These are phyloP conservation scores for Ustulina deusta DNA, from an alignment of 2,329 filamentous ascomycete species.

Conservation along the genomic window DNA sequence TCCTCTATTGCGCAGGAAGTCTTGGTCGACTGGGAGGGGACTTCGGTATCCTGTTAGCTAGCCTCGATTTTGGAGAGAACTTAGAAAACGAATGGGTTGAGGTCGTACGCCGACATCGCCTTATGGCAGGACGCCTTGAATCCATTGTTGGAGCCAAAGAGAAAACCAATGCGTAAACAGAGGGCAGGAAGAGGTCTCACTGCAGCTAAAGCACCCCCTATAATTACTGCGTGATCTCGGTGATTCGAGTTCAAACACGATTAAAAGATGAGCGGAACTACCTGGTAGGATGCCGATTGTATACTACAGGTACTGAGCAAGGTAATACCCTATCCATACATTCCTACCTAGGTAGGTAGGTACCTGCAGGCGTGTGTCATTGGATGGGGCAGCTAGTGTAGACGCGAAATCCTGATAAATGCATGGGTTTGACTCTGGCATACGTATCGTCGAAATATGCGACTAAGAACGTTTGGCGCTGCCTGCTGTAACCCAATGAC, in stretches of 20 bases:
- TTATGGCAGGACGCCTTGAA: slow-evolving; percentile 83
- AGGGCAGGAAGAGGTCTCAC: slow-evolving; percentile 26
- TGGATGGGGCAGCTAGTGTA: neutral
- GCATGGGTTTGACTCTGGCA: slow-evolving; percentile 11
- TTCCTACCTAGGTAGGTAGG: neutral
- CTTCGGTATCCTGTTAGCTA: slow-evolving; percentile 88
- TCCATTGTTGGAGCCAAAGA: slow-evolving; percentile 70
- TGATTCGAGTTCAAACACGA: neutral
- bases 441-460: slow-evolving; percentile 6
- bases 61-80: slow-evolving; percentile 59
- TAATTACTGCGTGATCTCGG: neutral
- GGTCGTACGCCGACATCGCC: slow-evolving; percentile 86
- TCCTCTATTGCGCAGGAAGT: slow-evolving; percentile 92
- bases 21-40: slow-evolving; percentile 90
- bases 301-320: slow-evolving; percentile 8
- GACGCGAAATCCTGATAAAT: slow-evolving; percentile 8
- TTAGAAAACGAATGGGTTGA: slow-evolving; percentile 83
- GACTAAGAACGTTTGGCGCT: slow-evolving; percentile 9
- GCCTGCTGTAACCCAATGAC: slow-evolving; percentile 28
- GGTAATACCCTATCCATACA: too few species aligned
- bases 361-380: neutral
- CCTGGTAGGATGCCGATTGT: neutral
- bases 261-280: neutral
- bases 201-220: slow-evolving; percentile 14
- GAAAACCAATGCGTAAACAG: slow-evolving; percentile 41